Conservation (phyloP, 176 grass and related monocot genomes). For the Tuctoria greenei region DNA sequence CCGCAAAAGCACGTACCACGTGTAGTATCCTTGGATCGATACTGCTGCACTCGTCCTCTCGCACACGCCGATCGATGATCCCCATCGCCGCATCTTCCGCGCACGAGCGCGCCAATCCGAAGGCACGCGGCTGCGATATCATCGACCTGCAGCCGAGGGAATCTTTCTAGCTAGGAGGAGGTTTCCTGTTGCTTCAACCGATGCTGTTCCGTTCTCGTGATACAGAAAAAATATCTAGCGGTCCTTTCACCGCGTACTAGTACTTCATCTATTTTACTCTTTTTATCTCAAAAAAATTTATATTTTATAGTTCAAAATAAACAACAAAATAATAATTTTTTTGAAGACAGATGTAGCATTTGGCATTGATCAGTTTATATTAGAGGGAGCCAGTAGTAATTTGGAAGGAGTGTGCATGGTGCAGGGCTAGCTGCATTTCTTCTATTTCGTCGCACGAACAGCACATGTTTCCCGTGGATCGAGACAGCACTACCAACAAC, state of each 20-base stretch:
- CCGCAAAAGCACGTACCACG: background rate
- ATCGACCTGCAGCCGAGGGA: background rate
- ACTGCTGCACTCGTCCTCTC: background rate
- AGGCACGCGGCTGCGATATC: background rate
- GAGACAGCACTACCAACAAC: too few species aligned
- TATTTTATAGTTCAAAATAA: too few species aligned
- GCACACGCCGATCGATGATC: background rate
- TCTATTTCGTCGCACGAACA: background rate
- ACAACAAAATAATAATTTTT: too few species aligned
- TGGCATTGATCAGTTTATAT: too few species aligned
- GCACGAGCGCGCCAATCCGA: background rate
- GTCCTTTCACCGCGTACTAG: too few species aligned
- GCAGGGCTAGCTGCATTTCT: background rate
- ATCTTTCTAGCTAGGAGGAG: background rate
- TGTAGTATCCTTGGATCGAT: background rate
- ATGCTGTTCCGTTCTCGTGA: background rate
- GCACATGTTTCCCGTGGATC: slow-evolving; percentile 13
- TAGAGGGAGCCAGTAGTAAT: background rate
- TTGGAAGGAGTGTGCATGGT: background rate
- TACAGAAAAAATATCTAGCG: background rate
- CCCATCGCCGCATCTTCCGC: background rate
- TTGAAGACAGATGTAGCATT: too few species aligned
- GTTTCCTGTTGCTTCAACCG: background rate
- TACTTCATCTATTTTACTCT: too few species aligned
- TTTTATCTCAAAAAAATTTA: background rate